Percentiles rank a stretch among this genome's conserved stretches.
phyloP scores from a whole-genome alignment of 2,329 filamentous ascomycete genomes.

The Microascus cirrosus region DNA sequence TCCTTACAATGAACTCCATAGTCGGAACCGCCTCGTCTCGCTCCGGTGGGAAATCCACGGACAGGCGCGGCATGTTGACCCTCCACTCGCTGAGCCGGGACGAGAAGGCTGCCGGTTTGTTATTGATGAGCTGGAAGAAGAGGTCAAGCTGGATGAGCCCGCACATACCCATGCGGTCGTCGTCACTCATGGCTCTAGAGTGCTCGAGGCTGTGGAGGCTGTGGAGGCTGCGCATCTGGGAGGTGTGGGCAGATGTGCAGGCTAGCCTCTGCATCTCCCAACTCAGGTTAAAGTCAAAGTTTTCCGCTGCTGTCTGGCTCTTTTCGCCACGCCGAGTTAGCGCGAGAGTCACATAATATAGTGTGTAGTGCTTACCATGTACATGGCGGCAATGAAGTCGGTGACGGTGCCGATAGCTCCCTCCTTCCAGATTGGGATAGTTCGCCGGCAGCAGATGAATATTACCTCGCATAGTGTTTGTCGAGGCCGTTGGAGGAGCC shows the following conservation, averaged over 20 bases:
- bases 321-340: background rate
- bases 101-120: background rate
- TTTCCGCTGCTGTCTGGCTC: background rate
- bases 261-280: conserved; percentile 4
- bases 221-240: conserved; percentile 1
- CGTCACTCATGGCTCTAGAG: background rate
- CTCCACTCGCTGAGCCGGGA: background rate
- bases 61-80: conserved; percentile 2
- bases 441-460: conserved; percentile 1
- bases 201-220: background rate
- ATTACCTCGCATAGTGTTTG: background rate
- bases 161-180: conserved; percentile 2
- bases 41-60: background rate
- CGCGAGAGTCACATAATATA: background rate
- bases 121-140: conserved; percentile 2
- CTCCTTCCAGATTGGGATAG: background rate
- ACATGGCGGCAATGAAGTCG: conserved; percentile 2
- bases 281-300: background rate
- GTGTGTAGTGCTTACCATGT: background rate
- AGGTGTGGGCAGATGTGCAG: background rate
- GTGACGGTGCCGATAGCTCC: background rate
- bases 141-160: conserved; percentile 1
- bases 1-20: background rate
- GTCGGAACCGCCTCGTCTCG: conserved; percentile 1
- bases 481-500: background rate